A percentile compares a stretch with the other conserved stretches of the same genome.
Evolutionary conservation across 495 filamentous ascomycete genomes (phyloP).

Genomic region (Aspergillus panamensis): DNA sequence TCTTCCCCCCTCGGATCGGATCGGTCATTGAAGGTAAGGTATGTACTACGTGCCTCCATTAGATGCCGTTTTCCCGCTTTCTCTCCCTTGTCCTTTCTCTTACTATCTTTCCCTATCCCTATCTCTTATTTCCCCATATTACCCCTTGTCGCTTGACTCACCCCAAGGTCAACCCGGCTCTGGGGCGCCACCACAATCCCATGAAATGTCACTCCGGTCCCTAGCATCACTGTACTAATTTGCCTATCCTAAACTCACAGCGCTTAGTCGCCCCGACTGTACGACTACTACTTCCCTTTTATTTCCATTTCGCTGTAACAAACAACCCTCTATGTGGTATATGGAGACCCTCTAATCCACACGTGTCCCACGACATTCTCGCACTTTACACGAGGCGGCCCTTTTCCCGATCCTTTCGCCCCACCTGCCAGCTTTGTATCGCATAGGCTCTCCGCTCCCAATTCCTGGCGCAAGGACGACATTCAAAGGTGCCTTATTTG

Average conservation of each 20-base stretch:
- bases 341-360: conserved; percentile 8
- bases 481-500: conserved; percentile 18
- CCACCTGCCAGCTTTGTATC: conserved; percentile 26
- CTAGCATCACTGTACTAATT: conserved; percentile 25
- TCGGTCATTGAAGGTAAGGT: conserved; percentile 26
- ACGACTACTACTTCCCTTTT: not conserved
- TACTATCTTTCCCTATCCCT: not conserved
- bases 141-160: not conserved
- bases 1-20: conserved; percentile 29
- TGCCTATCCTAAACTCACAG: conserved; percentile 19
- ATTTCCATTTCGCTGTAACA: conserved; percentile 9
- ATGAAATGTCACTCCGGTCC: conserved; percentile 4
- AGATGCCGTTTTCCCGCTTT: not conserved
- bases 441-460: conserved; percentile 33
- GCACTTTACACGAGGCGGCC: conserved; percentile 12
- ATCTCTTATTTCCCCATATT: not conserved
- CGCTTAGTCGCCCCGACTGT: conserved; percentile 29
- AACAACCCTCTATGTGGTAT: conserved; percentile 6
- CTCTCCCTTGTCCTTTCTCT: not conserved
- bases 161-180: not conserved
- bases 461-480: conserved; percentile 21
- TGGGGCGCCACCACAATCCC: not conserved
- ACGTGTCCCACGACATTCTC: conserved; percentile 9
- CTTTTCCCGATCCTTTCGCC: conserved; percentile 3
- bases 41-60: conserved; percentile 3